These are phyloP conservation scores for Dioscorea cayenensis DNA, from an alignment of 116 monocot species.

Conservation along the genomic window DNA sequence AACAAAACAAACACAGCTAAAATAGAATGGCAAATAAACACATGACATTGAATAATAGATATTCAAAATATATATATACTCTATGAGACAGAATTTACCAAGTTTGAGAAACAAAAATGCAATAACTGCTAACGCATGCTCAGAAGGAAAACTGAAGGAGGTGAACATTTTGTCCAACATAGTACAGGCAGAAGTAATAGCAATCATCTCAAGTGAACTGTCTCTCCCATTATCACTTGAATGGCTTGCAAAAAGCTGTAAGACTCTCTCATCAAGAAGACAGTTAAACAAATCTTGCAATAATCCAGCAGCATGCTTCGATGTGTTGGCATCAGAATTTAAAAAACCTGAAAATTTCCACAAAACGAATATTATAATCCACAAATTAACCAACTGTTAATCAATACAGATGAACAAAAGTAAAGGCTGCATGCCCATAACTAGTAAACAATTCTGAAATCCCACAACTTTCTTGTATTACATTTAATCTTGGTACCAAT, in stretches of 20 bases:
- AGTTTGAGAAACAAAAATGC: conserved; percentile 69
- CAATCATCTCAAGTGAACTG: conserved; percentile 20
- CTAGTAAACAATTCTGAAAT: neutral
- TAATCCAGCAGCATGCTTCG: conserved; percentile 43
- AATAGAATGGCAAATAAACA: neutral
- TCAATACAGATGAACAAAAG: neutral
- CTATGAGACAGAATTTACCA: conserved; percentile 39
- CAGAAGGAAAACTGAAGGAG: conserved; percentile 33
- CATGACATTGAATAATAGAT: neutral
- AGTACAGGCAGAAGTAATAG: conserved; percentile 52
- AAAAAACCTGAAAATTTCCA: conserved; percentile 44
- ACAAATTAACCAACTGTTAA: neutral
- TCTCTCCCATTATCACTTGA: conserved; percentile 13
- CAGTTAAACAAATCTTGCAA: conserved; percentile 58
- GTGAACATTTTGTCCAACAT: conserved; percentile 36
- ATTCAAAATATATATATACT: neutral
- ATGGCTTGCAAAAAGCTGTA: conserved; percentile 10
- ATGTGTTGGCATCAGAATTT: conserved; percentile 25
- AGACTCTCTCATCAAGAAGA: conserved; percentile 28
- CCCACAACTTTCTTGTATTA: neutral
- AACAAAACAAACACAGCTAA: no score
- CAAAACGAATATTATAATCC: no score
- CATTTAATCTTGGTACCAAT: neutral
- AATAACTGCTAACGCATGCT: conserved; percentile 47
- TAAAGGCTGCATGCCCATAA: neutral